These are phyloP conservation scores for Sporothrix schenckii DNA, from an alignment of 2,329 filamentous ascomycete species.

Conservation along the genomic window DNA sequence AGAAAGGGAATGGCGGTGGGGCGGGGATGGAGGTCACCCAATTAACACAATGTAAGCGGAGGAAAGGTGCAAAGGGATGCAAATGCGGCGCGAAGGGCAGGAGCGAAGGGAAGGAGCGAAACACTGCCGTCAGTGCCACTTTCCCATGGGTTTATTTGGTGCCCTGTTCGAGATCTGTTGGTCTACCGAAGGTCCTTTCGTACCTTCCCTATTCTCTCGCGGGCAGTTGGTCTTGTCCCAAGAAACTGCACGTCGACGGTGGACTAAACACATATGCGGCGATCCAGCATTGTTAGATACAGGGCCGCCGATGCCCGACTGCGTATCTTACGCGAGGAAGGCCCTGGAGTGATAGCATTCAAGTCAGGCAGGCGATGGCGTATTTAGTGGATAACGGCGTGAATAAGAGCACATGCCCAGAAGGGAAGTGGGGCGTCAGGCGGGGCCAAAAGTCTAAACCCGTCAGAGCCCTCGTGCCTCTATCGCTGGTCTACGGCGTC, in stretches of 20 bases:
- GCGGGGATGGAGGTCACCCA: not conserved
- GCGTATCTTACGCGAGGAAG: not conserved
- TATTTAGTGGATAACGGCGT: slow-evolving; percentile 14
- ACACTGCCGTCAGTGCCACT: slow-evolving; percentile 6
- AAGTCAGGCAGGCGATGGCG: slow-evolving; percentile 24
- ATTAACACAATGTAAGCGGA: not conserved
- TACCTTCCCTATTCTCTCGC: slow-evolving; percentile 6
- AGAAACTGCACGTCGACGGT: not conserved
- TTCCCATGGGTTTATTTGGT: not conserved
- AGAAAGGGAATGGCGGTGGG: slow-evolving; percentile 11
- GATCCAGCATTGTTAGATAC: slow-evolving; percentile 6
- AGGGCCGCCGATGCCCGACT: slow-evolving; percentile 18
- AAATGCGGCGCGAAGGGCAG: not conserved
- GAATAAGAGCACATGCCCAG: slow-evolving; percentile 7
- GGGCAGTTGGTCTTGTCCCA: not conserved
- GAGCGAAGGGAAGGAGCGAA: slow-evolving; percentile 13
- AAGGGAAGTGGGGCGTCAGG: slow-evolving; percentile 14
- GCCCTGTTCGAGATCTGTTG: not conserved
- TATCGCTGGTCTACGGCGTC: not conserved
- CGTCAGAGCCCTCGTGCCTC: slow-evolving; percentile 13
- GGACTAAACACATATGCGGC: not conserved
- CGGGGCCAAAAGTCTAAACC: not conserved
- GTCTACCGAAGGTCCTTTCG: slow-evolving; percentile 12
- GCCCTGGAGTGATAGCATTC: slow-evolving; percentile 21
- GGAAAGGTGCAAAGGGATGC: slow-evolving; percentile 15